Conservation (phyloP, 2,329 filamentous ascomycete species). For the Phialophora chinensis region DNA sequence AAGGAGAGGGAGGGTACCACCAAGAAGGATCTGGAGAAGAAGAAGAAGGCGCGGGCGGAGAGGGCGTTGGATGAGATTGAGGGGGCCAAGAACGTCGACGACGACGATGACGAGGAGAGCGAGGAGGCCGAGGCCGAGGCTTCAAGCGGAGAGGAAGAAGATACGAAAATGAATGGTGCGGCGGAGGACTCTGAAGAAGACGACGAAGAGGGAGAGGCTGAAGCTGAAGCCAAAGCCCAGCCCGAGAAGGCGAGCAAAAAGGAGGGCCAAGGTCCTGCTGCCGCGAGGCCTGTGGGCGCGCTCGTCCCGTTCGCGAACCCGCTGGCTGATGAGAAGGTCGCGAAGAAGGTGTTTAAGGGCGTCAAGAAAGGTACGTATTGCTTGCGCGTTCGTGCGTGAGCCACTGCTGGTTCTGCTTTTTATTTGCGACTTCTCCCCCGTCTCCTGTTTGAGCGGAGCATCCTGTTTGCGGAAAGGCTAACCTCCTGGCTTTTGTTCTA, state of each 20-base stretch:
- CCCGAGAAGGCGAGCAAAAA: constrained; percentile 22
- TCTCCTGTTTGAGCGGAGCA: constrained; percentile 47
- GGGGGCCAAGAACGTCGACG: constrained; percentile 17
- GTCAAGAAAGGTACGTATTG: constrained; percentile 60
- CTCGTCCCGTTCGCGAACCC: constrained; percentile 58
- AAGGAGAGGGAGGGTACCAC: constrained; percentile 51
- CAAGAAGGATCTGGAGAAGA: constrained; percentile 53
- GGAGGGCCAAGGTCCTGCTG: constrained; percentile 20
- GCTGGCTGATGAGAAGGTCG: constrained; percentile 57
- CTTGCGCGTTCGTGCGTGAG: constrained; percentile 44
- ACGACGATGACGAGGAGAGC: constrained; percentile 24
- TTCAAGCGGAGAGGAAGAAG: constrained; percentile 23
- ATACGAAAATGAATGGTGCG: constrained; percentile 19
- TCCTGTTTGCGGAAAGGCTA: neutral
- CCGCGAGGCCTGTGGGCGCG: constrained; percentile 50
- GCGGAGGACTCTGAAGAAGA: constrained; percentile 24
- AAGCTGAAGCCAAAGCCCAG: no score
- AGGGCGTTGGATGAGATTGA: constrained; percentile 38
- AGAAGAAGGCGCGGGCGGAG: constrained; percentile 36
- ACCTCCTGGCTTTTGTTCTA: constrained; percentile 22
- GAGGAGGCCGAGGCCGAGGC: constrained; percentile 28
- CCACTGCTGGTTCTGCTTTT: constrained; percentile 56
- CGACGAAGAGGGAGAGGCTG: constrained; percentile 26
- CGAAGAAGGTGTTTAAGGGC: constrained; percentile 58
- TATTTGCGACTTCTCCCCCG: constrained; percentile 50